Base-by-base conservation (phyloP, 306 rosid species). In the Pyrus pyrifolia region DNA sequence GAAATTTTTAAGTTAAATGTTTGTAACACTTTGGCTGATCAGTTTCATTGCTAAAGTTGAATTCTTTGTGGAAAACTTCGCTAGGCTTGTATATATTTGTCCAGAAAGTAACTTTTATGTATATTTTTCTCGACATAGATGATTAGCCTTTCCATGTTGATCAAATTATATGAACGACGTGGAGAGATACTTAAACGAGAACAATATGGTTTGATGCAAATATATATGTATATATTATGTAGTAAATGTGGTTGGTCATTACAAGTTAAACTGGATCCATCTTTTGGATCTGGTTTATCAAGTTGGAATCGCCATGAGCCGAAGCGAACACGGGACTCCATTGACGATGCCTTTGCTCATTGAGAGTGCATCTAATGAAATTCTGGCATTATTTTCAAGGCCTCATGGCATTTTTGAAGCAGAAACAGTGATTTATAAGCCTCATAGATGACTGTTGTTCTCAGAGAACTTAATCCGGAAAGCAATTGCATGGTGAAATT, bases 351-450 rank as follows among this genome's bases (percentile, higher is more conserved):
- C 18, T 30, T 68, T 18, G 15, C 42, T 35, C 46, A 13, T 75
- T 52, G n/a, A 29, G 11, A 2, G 4, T 12, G 64, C 70, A 13
- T 55, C 46, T 18, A 65, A 75, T 7, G 27, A 19, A 58, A 30
- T 21, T 70, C 75, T 76, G 17, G 70, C 62, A 44, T 69, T 7
- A 58, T 29, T 69, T 62, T 70, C 27, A 70, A 46, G 61, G 61
- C 21, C 2, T 31, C 15, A 17, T 27, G 60, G 35, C 13, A 69
- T 6, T 61, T 8, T n/a, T 12, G 42, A 29, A 12, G 29, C 22
- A 4, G 8, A 19, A 30, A 31, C 6, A 11, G 19, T 63, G 33
- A 19, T 46, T 9, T 22, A 23, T 46, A 23, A 44, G 46, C 63
- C 71, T 63, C 22, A 18, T 9, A 21, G 22, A 61, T 58, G 2